A percentile compares a stretch with the other conserved stretches of the same genome.
phyloP scores from a whole-genome alignment of 169 alveolate genomes.

The Plasmodium gaboni region DNA sequence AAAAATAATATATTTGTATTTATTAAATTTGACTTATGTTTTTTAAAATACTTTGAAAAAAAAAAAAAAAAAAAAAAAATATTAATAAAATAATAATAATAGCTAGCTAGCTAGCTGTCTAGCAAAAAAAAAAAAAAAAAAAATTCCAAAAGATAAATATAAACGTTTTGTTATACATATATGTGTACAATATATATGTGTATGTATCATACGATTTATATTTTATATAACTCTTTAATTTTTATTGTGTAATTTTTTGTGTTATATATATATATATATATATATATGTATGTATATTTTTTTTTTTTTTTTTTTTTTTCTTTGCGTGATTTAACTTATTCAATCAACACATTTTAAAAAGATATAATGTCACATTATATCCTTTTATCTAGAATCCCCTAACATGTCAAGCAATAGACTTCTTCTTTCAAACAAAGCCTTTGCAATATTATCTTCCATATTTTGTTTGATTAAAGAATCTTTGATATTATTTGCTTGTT shows the following conservation, averaged over 20 bases:
- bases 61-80: background rate
- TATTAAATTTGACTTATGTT: background rate
- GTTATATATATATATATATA: background rate
- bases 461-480: constrained; percentile 81
- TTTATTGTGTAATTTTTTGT: background rate
- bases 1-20: background rate
- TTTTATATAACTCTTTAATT: background rate
- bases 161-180: too few species aligned
- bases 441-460: constrained; percentile 80
- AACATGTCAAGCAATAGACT: constrained; percentile 53
- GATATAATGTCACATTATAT: too few species aligned
- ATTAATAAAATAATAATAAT: background rate
- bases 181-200: too few species aligned
- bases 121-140: constrained; percentile 1
- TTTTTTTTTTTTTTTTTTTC: background rate
- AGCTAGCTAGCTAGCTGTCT: background rate
- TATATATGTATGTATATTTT: background rate
- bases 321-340: background rate
- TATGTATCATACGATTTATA: background rate
- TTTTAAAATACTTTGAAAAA: background rate
- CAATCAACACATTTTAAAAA: background rate
- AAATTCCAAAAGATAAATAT: too few species aligned
- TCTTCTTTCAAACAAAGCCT: constrained; percentile 68
- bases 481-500: constrained; percentile 78
- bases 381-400: background rate